A percentile compares a stretch with the other conserved stretches of the same genome.
Evolutionary conservation across 2,329 filamentous ascomycete species (phyloP).

Genomic region (Mariannaea elegans): DNA sequence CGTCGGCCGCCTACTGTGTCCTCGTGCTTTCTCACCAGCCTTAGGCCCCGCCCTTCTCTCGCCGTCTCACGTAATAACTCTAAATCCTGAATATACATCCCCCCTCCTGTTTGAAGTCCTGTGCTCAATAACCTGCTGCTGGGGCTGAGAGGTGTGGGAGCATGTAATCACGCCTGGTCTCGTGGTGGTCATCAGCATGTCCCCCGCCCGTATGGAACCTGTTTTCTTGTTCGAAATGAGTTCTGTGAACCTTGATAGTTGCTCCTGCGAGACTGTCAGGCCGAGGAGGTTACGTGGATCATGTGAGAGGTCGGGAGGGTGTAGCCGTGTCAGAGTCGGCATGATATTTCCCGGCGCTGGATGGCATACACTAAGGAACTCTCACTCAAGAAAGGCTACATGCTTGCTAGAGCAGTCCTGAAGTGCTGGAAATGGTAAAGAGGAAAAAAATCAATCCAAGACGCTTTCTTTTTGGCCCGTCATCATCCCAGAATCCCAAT

Average conservation of each 20-base stretch:
- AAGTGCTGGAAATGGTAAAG: too few species aligned
- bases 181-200: neutral
- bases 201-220: neutral
- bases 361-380: neutral
- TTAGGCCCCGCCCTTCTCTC: conserved; percentile 10
- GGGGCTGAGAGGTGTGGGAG: neutral
- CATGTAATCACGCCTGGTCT: neutral
- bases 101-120: neutral
- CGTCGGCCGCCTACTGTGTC: conserved; percentile 10
- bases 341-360: conserved; percentile 2
- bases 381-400: neutral
- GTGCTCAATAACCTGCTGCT: neutral
- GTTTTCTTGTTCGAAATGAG: neutral
- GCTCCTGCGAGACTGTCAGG: neutral
- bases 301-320: neutral
- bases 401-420: too few species aligned
- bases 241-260: neutral
- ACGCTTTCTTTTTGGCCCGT: too few species aligned
- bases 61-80: conserved; percentile 40
- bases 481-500: neutral
- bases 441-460: too few species aligned
- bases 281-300: conserved; percentile 1
- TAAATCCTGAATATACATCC: conserved; percentile 26
- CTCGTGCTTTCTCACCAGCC: neutral
- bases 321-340: conserved; percentile 8